Evolutionary conservation across 1,139 yeast genomes (phyloP).

Genomic region (Eremothecium coryli): DNA sequence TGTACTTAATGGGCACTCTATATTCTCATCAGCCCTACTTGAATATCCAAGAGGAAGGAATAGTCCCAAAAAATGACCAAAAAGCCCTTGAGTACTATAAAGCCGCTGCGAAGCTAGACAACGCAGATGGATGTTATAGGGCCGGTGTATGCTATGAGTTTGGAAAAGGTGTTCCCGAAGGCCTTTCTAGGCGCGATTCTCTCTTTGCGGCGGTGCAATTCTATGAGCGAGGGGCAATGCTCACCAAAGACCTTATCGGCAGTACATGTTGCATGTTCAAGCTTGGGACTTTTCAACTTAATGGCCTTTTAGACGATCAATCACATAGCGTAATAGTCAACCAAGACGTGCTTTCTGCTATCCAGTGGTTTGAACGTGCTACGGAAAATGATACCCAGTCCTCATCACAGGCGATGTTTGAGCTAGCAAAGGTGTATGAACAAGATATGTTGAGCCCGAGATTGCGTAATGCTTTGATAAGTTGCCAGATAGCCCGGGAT

Average conservation of each 20-base stretch:
- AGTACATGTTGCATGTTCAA: constrained; percentile 54
- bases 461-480: constrained; percentile 14
- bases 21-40: constrained; percentile 40
- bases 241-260: constrained; percentile 39
- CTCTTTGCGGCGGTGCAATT: constrained; percentile 38
- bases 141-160: constrained; percentile 60
- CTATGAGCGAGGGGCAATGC: constrained; percentile 49
- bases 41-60: constrained; percentile 28
- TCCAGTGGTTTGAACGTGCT: constrained; percentile 51
- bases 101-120: constrained; percentile 48
- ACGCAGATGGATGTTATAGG: constrained; percentile 53
- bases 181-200: constrained; percentile 34
- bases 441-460: constrained; percentile 34
- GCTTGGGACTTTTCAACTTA: constrained; percentile 51
- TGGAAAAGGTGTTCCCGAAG: constrained; percentile 43
- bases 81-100: constrained; percentile 51
- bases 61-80: constrained; percentile 46
- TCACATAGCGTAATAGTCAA: constrained; percentile 28
- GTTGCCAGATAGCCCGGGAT: constrained; percentile 30
- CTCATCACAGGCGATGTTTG: constrained; percentile 48
- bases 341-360: constrained; percentile 40
- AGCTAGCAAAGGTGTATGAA: constrained; percentile 65
- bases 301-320: constrained; percentile 35
- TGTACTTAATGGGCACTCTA: constrained; percentile 49
- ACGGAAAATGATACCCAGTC: constrained; percentile 28